Evolutionary conservation across 257 asterid genomes (phyloP), one percentile per base, ranked within the genome.

Genomic region (Echium plantagineum): DNA sequence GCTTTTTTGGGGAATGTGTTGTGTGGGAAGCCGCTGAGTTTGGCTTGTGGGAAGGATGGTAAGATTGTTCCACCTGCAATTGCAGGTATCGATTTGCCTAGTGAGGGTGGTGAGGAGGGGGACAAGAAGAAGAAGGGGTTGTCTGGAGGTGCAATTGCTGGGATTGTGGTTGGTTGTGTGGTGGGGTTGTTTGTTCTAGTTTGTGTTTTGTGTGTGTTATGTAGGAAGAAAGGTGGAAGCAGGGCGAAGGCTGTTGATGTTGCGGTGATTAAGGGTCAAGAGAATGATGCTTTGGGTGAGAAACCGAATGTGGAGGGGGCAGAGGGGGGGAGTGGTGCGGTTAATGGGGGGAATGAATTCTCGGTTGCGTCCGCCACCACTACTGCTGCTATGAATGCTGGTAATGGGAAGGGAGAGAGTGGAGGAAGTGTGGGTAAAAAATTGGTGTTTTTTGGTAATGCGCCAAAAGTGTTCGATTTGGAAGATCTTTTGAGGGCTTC

Each of bases 21-120:
- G 4, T 89, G 97, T 26, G 95, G 97, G 56, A 81, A 71, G 69
- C 97, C 95, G n/a, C 81, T 86, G 26, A 78, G 75, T 1, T 73
- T 9, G 53, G 84, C 60, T 13, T 83, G 86, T 26, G 64, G 66
- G 10, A 77, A 53, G 24, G 15, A 53, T 53, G 57, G 57, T 24
- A 53, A 53, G 57, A 19, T 53, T 53, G 22, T 53, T 19, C 57
- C 57, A 6, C 57, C 57, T 6, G 22, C 57, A 5, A 53, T 53
- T 53, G 57, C 22, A 12, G 57, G 57, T 7, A 10, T 53, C 20
- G 26, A 19, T 53, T 19, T 19, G 28, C 56, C 56, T 52, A n/a
- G 12, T 52, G 28, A n/a, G 57, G 57, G 28, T 6, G 22, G 28
- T 10, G 12, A 5, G 20, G 12, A 15, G 56, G 21, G 22, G 20